These are phyloP conservation scores for Agaricus sinodeliciosus DNA, from an alignment of 768 basidiomycete species.

Conservation along the genomic window DNA sequence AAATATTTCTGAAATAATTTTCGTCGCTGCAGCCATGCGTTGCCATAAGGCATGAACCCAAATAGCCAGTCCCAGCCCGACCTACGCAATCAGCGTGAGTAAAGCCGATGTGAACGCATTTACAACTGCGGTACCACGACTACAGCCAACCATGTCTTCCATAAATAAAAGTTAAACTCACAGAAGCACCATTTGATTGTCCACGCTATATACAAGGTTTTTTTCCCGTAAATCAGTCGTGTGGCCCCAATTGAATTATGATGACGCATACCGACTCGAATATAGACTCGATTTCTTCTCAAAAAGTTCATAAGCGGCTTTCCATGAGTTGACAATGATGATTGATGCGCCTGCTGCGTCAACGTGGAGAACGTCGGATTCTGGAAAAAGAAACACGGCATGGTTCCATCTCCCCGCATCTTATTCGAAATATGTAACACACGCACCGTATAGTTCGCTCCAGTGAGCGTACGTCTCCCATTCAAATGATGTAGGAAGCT, in stretches of 20 bases:
- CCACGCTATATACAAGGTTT: not conserved
- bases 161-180: not conserved
- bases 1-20: slow-evolving; percentile 43
- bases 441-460: slow-evolving; percentile 30
- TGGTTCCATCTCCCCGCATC: not conserved
- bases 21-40: slow-evolving; percentile 15
- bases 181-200: slow-evolving; percentile 10
- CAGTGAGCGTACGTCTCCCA: slow-evolving; percentile 31
- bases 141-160: not conserved
- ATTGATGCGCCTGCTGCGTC: slow-evolving; percentile 16
- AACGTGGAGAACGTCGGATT: slow-evolving; percentile 21
- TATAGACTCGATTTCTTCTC: slow-evolving; percentile 33
- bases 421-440: not conserved
- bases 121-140: not conserved
- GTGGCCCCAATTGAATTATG: not conserved
- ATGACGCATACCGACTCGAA: slow-evolving; percentile 20
- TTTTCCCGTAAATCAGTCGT: not conserved
- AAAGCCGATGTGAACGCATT: not conserved
- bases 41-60: slow-evolving; percentile 15
- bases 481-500: slow-evolving; percentile 30
- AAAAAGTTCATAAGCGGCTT: slow-evolving; percentile 31
- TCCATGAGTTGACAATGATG: slow-evolving; percentile 24
- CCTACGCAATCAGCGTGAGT: not conserved
- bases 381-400: slow-evolving; percentile 3
- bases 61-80: slow-evolving; percentile 14